Base-by-base conservation (phyloP, 768 basidiomycete genomes). In the Russula griseocarnosa region DNA sequence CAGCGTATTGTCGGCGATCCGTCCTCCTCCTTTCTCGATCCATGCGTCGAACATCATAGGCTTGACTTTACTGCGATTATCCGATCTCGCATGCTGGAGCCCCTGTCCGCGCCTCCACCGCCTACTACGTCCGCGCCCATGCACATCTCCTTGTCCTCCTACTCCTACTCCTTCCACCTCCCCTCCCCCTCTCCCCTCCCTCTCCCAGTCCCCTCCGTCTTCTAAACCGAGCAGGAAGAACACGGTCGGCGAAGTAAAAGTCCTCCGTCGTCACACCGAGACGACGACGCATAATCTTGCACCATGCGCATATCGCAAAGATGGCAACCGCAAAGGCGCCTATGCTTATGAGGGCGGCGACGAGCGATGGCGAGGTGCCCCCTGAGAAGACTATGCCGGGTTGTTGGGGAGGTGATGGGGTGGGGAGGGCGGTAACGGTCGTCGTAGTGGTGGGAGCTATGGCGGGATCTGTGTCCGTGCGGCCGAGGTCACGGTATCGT, bases 21-120 rank as follows among this genome's bases (percentile, higher is more conserved):
- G 30, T 13, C 36, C 28, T 30, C 30, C 34, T 44, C 42, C 6
- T 44, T 18, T 46, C 8, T 47, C 60, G 24, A 44, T 58, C 66
- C 66, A 67, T 16, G 60, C 66, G 4, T 67, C 60, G 46, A 57
- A 67, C 40, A 69, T 53, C 56, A 56, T 34, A 1, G 68, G 68
- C 44, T 55, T 63, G 36, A 16, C 30, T 7, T 16, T 42, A 38
- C 13, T 13, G 13, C 7, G 22, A 4, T 24, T 16, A 28, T 7
- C 7, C 49, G 16, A 13, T 13, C 11, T 13, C 22, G 11, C 46
- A 3, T 1, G 18, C 46, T 22, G n/a, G 8, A 9, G 22, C 4
- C 22, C 22, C 3, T 13, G 47, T 22, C 47, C 5, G 0, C 7
- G 13, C 11, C 26, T 16, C 49, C 22, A 24, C 24, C 47, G 13